Conservation (phyloP, 108 stramenopile genomes). For the Skeletonema potamos region DNA sequence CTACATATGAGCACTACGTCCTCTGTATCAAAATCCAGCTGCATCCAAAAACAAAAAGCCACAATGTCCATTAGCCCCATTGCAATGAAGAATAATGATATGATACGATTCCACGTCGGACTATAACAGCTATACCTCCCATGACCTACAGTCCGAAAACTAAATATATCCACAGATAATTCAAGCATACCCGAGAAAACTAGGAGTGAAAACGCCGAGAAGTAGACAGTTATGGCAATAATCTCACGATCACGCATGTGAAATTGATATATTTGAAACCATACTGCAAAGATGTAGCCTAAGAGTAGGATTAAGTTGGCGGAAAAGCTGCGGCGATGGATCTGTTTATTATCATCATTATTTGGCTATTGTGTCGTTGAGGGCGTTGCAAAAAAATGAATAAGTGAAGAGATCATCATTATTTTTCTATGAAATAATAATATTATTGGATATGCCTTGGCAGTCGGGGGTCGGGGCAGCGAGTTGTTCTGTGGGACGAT, state of each 20-base stretch:
- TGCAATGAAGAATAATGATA: conserved; percentile 9
- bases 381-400: neutral
- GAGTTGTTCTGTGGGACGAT: too few relatives aligned
- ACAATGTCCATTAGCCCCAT: conserved; percentile 8
- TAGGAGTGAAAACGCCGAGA: conserved; percentile 9
- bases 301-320: conserved; percentile 18
- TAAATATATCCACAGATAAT: conserved; percentile 11
- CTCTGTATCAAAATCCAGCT: neutral
- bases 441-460: too few relatives aligned
- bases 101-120: conserved; percentile 1
- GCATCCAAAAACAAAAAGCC: conserved; percentile 14
- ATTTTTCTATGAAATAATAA: too few relatives aligned
- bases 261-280: conserved; percentile 7
- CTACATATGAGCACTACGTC: neutral
- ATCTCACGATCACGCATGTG: conserved; percentile 9
- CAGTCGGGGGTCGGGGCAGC: too few relatives aligned
- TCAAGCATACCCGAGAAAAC: conserved; percentile 11
- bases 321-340: conserved; percentile 1
- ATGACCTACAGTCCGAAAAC: conserved; percentile 5
- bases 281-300: conserved; percentile 9
- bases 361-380: too few relatives aligned
- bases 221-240: conserved; percentile 12
- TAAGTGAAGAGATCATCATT: neutral
- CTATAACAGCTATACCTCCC: conserved; percentile 9
- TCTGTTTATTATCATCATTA: neutral